These are phyloP conservation scores for Beauveria sp. DNA, from an alignment of 2,329 filamentous ascomycete species.

Conservation along the genomic window DNA sequence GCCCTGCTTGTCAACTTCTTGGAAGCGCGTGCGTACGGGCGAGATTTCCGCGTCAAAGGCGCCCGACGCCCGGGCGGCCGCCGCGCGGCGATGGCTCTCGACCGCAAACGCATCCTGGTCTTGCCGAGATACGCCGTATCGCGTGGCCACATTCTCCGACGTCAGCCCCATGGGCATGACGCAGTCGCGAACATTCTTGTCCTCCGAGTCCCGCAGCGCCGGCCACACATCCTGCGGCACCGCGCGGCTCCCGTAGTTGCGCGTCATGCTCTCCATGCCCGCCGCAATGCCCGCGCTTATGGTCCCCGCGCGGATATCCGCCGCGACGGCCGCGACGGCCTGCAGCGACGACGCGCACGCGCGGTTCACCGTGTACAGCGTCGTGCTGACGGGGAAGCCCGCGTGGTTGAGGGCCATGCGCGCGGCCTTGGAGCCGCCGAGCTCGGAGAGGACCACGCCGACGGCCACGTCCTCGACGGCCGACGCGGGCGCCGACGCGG, in stretches of 20 bases:
- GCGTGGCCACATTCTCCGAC: conserved; percentile 74
- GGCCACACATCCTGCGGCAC: conserved; percentile 80
- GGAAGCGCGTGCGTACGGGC: conserved; percentile 64
- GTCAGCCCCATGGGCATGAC: conserved; percentile 94
- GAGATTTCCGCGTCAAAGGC: conserved; percentile 73
- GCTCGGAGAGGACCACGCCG: conserved; percentile 82
- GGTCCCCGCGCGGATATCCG: conserved; percentile 65
- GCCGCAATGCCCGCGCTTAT: conserved; percentile 72
- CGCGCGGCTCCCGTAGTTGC: conserved; percentile 79
- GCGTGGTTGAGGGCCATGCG: conserved; percentile 86
- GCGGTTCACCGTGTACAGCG: conserved; percentile 81
- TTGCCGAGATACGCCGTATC: conserved; percentile 63
- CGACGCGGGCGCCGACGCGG: conserved; percentile 53
- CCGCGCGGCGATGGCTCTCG: conserved; percentile 65
- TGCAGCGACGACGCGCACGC: conserved; percentile 76
- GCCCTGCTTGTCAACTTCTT: conserved; percentile 55
- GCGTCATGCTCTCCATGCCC: conserved; percentile 94
- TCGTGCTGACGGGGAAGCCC: conserved; percentile 63
- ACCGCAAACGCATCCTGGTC: conserved; percentile 83
- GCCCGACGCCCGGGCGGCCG: conserved; percentile 59
- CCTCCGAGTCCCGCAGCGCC: conserved; percentile 53
- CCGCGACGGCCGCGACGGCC: conserved; percentile 66
- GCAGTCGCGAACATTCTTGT: conserved; percentile 70
- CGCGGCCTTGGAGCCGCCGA: conserved; percentile 83
- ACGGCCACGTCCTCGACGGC: conserved; percentile 68